Percentiles rank a stretch among this genome's conserved stretches.
phyloP scores from a whole-genome alignment of 805 yeast species.

The Brettanomyces bruxellensis region DNA sequence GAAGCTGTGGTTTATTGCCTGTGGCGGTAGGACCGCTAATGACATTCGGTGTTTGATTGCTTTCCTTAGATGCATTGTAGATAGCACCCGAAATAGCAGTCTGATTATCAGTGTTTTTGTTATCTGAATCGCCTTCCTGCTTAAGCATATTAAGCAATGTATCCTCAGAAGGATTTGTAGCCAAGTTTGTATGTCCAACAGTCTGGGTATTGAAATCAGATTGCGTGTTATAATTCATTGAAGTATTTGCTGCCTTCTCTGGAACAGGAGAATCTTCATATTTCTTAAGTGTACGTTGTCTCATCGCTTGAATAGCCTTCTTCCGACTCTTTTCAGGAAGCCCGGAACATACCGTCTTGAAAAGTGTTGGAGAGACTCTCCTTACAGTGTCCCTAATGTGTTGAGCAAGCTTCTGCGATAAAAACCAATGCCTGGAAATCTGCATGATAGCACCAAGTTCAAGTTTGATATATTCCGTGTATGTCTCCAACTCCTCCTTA shows the following conservation, averaged over 20 bases:
- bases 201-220: neutral
- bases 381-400: slow-evolving; percentile 38
- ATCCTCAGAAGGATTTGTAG: neutral
- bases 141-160: neutral
- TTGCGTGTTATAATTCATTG: neutral
- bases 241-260: neutral
- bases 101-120: neutral
- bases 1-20: neutral
- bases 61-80: neutral
- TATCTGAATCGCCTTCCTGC: neutral
- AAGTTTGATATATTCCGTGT: slow-evolving; percentile 39
- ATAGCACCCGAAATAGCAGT: neutral
- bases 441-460: slow-evolving; percentile 41
- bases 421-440: slow-evolving; percentile 42
- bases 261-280: neutral
- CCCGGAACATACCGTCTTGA: slow-evolving; percentile 27
- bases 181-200: neutral
- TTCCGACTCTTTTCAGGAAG: slow-evolving; percentile 11
- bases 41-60: neutral
- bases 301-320: neutral
- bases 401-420: slow-evolving; percentile 36
- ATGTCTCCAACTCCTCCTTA: slow-evolving; percentile 31
- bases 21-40: neutral
- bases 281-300: neutral
- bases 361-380: slow-evolving; percentile 34